Evolutionary conservation across 2,329 filamentous ascomycete species (phyloP).

Genomic region (Penicillium hordei): DNA sequence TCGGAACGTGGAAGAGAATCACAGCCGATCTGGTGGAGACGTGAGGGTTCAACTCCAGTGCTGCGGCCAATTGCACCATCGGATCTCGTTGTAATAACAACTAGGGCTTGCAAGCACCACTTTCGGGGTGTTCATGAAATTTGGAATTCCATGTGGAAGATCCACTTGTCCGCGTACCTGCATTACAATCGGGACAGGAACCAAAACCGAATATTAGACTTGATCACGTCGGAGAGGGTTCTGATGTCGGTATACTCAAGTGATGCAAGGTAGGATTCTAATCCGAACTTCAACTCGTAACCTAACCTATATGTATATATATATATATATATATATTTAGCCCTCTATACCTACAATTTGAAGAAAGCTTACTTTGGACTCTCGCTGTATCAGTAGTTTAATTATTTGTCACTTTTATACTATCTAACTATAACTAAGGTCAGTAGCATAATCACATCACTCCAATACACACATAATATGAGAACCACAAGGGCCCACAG

Average conservation of each 20-base stretch:
- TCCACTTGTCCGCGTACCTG: neutral
- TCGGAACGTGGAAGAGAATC: neutral
- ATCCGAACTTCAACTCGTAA: no score
- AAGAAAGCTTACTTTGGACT: neutral
- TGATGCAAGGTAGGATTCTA: no score
- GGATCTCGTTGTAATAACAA: neutral
- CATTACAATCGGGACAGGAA: neutral
- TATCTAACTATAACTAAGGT: neutral
- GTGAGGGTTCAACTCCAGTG: neutral
- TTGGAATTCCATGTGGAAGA: neutral
- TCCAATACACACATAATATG: neutral
- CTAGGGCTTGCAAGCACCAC: neutral
- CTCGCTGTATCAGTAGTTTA: neutral
- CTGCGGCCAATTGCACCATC: neutral
- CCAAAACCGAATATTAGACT: no score
- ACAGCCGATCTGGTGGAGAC: constrained; percentile 1
- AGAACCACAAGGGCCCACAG: neutral
- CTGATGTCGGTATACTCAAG: no score
- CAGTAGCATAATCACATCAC: neutral
- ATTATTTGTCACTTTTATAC: neutral
- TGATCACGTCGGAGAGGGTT: no score
- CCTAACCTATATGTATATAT: no score
- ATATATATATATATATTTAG: no score
- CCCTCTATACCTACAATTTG: neutral
- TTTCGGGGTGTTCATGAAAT: neutral